Percentiles rank a stretch among this genome's conserved stretches.
Evolutionary conservation across 164 flowering plant genomes (phyloP).

Genomic region (Annona squamosa): DNA sequence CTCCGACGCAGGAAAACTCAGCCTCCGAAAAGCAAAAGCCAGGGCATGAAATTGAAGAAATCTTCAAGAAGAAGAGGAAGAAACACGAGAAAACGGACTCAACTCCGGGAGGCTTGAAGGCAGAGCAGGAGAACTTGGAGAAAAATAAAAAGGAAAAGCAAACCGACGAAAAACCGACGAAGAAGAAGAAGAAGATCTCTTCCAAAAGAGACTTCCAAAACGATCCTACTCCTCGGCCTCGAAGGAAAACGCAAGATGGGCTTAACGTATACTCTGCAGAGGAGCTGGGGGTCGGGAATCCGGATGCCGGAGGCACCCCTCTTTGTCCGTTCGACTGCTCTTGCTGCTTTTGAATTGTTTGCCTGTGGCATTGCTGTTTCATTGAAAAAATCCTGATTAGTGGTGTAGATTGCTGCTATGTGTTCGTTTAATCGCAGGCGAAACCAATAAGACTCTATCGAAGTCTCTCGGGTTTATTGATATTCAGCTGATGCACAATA

Average conservation of each 20-base stretch:
- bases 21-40: slow-evolving; percentile 16
- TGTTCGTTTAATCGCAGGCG: background rate
- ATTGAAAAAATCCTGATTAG: background rate
- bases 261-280: slow-evolving; percentile 45
- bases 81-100: slow-evolving; percentile 3
- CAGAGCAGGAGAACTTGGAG: background rate
- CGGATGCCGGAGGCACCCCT: slow-evolving; percentile 49
- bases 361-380: background rate
- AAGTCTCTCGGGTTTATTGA: background rate
- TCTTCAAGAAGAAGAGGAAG: slow-evolving; percentile 27
- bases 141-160: slow-evolving; percentile 10
- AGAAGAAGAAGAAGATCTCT: background rate
- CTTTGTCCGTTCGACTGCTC: slow-evolving; percentile 69
- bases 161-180: slow-evolving; percentile 13
- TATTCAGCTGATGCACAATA: background rate
- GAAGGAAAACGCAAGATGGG: slow-evolving; percentile 45
- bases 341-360: slow-evolving; percentile 46
- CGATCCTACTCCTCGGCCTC: slow-evolving; percentile 25
- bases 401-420: background rate
- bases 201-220: background rate
- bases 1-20: background rate
- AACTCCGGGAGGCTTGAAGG: background rate
- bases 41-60: slow-evolving; percentile 50
- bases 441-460: background rate
- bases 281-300: slow-evolving; percentile 44